Evolutionary conservation across 1,139 yeast genomes (phyloP), one percentile per base, ranked within the genome.

Genomic region (Zygosaccharomyces sapae): DNA sequence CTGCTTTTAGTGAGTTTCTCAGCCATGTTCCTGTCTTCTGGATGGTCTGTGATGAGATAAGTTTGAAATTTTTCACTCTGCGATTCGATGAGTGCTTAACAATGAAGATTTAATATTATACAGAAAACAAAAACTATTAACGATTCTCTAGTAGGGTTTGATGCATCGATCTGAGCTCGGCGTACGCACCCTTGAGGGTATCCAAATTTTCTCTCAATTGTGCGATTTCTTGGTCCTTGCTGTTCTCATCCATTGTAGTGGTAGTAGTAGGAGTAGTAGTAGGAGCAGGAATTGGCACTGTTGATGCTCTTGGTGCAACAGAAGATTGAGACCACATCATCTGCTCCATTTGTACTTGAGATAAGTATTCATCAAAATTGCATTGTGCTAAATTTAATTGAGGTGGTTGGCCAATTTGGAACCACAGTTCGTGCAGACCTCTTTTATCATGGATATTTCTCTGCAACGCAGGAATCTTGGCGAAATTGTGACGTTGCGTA

Each of bases 1-100:
- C 67, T 87, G 87, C 63, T 86, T 86, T 87, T 87, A 8, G 92
- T 83, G 35, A 86, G 72, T 64, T 80, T 80, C 51, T 72, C 50
- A 5, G 51, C 53, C 13, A 51, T 55, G 19, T 44, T 34, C 27
- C 22, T 30, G 27, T 33, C 13, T 38, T 30, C 41, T 33, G 29
- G 27, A 33, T 27, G 43, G n/a, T 31, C 18, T 31, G 16, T 13
- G 18, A 31, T 31, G 34, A 31, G 18, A 12, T n/a, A 13, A 31
- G 18, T 31, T n/a, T 29, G 33, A 39, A 37, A 18, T 33, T 22
- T 22, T 38, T 38, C 37, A 37, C 18, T 13, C 10, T 31, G 34
- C 34, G 34, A 31, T 31, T 7, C 13, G 34, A 31, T 31, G 34
- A 31, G 33, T n/a, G 34, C 16, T 31, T 31, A 31, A 31, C 18